Evolutionary conservation across 768 basidiomycete species (phyloP), one percentile per base, ranked within the genome.

Genomic region (Termitomyces sp.): DNA sequence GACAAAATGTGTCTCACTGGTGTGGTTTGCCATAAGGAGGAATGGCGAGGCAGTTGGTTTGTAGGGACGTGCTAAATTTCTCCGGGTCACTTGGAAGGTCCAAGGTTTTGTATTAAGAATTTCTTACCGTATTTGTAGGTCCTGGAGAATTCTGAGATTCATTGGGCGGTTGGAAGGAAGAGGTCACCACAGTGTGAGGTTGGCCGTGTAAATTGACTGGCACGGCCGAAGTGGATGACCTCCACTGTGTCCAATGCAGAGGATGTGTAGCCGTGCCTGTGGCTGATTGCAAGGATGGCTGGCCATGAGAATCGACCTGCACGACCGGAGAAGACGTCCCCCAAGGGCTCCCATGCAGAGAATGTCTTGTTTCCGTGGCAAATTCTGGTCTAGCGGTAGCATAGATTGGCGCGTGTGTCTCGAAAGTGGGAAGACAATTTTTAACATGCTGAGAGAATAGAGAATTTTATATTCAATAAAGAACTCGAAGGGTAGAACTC

Each of bases 11-110:
- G 0, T 13, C 7, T 55, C 40, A 55, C 55, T 20, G 55, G 55
- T 42, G 55, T 55, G 3, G n/a, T 33, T 28, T 55, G 55, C 55
- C 55, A 55, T 32, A 13, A 32, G n/a, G 55, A 42, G 55, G 28
- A 55, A 42, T 55, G 40, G 18, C 55, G 55, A 42, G 55, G 55
- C 32, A 55, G 32, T 20, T n/a, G 13, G 24, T 44, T 33, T 20
- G 28, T 28, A 18, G 28, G n/a, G 18, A 44, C n/a, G 12, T 3
- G 40, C 55, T 55, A 33, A 28, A 32, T 44, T 44, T 24, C 45
- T 32, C 7, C n/a, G 3, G 1, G n/a, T 55, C n/a, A 55, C 3
- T 32, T 8, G 40, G 12, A 6, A 55, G n/a, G 4, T 28, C 33
- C 6, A 32, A 18, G 9, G 4, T 44, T 39, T 7, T 4, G 1